phyloP scores from a whole-genome alignment of 2,329 filamentous ascomycete species.

The Colletotrichum viniferum region DNA sequence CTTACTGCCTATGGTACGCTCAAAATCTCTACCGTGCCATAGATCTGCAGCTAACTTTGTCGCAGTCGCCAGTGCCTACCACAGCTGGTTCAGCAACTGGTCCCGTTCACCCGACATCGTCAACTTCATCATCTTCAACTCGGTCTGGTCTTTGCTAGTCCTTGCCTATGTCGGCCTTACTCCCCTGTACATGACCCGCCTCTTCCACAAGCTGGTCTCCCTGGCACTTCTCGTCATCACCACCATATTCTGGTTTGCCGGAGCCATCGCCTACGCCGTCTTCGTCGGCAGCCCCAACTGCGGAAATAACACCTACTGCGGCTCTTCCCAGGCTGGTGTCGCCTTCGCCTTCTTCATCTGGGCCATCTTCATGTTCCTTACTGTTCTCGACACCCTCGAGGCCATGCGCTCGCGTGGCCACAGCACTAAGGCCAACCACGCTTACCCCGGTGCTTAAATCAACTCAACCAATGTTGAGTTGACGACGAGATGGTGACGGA shows the following conservation, averaged over 20 bases:
- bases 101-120: conserved; percentile 54
- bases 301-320: conserved; percentile 61
- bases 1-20: conserved; percentile 73
- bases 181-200: conserved; percentile 63
- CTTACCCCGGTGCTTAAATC: conserved; percentile 19
- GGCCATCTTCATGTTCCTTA: conserved; percentile 52
- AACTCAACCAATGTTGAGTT: neutral
- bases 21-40: neutral
- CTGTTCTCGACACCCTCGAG: conserved; percentile 50
- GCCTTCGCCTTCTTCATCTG: conserved; percentile 72
- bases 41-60: neutral
- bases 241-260: conserved; percentile 89
- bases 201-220: conserved; percentile 69
- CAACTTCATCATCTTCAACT: conserved; percentile 81
- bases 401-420: conserved; percentile 46
- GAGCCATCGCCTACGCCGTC: conserved; percentile 78
- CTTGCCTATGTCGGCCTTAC: conserved; percentile 73
- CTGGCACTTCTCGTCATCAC: conserved; percentile 73
- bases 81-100: conserved; percentile 31
- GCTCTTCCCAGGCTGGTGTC: conserved; percentile 64
- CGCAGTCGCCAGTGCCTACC: conserved; percentile 54
- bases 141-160: conserved; percentile 76
- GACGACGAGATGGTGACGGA: neutral
- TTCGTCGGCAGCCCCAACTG: conserved; percentile 59
- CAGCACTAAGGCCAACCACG: conserved; percentile 22